Percentiles rank a stretch among this genome's conserved stretches.
Conservation (phyloP, 2,329 filamentous ascomycete genomes). For the Penicillium oxalicum region DNA sequence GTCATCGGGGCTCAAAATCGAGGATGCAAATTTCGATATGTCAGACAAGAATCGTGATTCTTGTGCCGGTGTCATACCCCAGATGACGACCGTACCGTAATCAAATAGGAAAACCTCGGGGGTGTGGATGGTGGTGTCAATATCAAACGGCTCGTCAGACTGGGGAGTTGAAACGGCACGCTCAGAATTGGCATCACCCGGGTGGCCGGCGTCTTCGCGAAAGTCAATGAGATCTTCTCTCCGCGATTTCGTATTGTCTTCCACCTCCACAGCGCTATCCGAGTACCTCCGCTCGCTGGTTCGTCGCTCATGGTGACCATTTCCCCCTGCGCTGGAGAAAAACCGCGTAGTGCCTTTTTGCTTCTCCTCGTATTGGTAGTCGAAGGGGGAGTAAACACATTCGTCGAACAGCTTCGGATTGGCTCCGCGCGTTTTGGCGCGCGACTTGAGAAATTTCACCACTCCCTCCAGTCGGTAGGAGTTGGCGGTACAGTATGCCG, state of each 20-base stretch:
- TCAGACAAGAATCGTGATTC: slow-evolving; percentile 90
- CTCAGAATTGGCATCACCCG: slow-evolving; percentile 19
- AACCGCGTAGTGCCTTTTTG: slow-evolving; percentile 23
- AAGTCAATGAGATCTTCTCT: slow-evolving; percentile 61
- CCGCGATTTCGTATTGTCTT: slow-evolving; percentile 51
- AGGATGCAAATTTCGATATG: slow-evolving; percentile 85
- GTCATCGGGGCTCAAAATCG: slow-evolving; percentile 81
- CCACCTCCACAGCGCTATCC: slow-evolving; percentile 58
- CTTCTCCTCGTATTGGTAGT: slow-evolving; percentile 57
- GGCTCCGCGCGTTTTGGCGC: slow-evolving; percentile 68
- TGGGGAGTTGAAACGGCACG: slow-evolving; percentile 20
- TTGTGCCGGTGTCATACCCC: slow-evolving; percentile 90
- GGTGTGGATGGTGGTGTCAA: slow-evolving; percentile 82
- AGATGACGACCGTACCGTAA: slow-evolving; percentile 95
- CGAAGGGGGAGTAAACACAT: slow-evolving; percentile 93
- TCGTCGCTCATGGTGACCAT: slow-evolving; percentile 28
- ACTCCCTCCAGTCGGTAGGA: slow-evolving; percentile 85
- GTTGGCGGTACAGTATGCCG: slow-evolving; percentile 92
- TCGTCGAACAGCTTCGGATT: slow-evolving; percentile 93
- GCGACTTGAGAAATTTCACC: slow-evolving; percentile 84
- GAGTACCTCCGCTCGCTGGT: slow-evolving; percentile 65
- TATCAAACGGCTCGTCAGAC: slow-evolving; percentile 53
- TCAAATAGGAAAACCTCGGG: slow-evolving; percentile 95
- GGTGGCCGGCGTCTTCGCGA: slow-evolving; percentile 39
- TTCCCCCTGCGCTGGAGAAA: slow-evolving; percentile 21